Percentiles rank a stretch among this genome's conserved stretches.
These are phyloP conservation scores for Serendipita sp. DNA, from an alignment of 768 basidiomycete species.

Conservation along the genomic window DNA sequence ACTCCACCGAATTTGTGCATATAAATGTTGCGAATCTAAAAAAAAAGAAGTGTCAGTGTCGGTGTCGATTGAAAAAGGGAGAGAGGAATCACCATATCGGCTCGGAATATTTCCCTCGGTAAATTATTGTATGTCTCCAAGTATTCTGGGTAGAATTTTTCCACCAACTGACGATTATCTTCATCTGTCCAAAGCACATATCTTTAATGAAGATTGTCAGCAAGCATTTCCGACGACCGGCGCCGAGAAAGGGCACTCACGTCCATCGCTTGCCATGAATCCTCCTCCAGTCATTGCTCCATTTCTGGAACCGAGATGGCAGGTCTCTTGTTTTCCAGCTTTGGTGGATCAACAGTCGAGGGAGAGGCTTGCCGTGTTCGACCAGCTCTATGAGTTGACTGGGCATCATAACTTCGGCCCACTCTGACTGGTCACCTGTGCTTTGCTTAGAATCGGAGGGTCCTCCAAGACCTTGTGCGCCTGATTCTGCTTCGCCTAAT, in stretches of 20 bases:
- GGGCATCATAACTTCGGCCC: neutral
- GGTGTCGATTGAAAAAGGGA: neutral
- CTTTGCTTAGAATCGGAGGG: neutral
- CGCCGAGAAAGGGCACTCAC: neutral
- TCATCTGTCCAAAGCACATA: neutral
- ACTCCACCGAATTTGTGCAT: slow-evolving; percentile 1
- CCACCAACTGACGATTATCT: neutral
- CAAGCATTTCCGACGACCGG: neutral
- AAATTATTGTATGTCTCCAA: neutral
- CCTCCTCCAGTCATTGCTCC: neutral
- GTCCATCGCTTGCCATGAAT: neutral
- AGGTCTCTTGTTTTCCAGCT: neutral
- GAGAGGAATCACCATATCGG: neutral
- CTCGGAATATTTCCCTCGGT: neutral
- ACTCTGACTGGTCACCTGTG: neutral
- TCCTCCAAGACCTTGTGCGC: neutral
- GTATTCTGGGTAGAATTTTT: neutral
- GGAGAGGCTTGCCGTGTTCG: neutral
- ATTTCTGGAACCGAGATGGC: neutral
- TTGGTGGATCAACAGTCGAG: neutral
- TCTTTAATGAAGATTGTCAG: neutral
- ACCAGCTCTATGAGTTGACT: neutral
- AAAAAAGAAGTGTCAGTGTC: neutral
- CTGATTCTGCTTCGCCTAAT: neutral
- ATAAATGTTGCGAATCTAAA: neutral